Conservation (phyloP, 192 early-diverging fungal genomes). For the Neocallimastix lanati region DNA sequence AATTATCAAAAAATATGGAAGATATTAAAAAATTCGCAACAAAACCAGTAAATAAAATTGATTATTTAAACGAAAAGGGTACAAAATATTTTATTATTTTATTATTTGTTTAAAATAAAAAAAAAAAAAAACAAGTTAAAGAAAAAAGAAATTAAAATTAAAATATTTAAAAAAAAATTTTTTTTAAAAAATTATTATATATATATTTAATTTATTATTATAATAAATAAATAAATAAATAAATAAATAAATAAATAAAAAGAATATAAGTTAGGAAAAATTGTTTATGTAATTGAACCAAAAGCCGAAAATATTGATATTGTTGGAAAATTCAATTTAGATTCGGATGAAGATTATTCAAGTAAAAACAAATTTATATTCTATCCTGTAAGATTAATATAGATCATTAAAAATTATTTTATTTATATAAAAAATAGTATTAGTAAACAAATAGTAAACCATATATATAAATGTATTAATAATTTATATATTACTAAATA, state of each 20-base stretch:
- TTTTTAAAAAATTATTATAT: too few relatives aligned
- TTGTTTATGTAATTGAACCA: background rate
- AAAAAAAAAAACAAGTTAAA: too few relatives aligned
- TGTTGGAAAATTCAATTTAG: background rate
- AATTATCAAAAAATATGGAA: background rate
- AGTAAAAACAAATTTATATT: background rate
- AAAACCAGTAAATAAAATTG: background rate
- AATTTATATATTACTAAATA: too few relatives aligned
- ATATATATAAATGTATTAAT: too few relatives aligned
- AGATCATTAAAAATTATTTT: background rate
- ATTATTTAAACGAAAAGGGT: background rate
- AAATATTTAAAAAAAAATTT: too few relatives aligned
- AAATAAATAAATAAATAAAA: background rate
- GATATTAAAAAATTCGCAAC: background rate
- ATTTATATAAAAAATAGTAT: too few relatives aligned
- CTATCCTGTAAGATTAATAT: background rate
- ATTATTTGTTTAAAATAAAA: too few relatives aligned
- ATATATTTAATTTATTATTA: too few relatives aligned
- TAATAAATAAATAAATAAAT: too few relatives aligned
- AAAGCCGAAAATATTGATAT: background rate
- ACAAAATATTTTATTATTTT: too few relatives aligned
- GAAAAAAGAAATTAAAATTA: too few relatives aligned
- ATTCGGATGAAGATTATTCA: background rate
- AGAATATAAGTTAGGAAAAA: background rate
- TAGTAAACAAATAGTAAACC: too few relatives aligned